Conservation (phyloP, 73 alveolate species). For the Diophrys appendiculata region DNA sequence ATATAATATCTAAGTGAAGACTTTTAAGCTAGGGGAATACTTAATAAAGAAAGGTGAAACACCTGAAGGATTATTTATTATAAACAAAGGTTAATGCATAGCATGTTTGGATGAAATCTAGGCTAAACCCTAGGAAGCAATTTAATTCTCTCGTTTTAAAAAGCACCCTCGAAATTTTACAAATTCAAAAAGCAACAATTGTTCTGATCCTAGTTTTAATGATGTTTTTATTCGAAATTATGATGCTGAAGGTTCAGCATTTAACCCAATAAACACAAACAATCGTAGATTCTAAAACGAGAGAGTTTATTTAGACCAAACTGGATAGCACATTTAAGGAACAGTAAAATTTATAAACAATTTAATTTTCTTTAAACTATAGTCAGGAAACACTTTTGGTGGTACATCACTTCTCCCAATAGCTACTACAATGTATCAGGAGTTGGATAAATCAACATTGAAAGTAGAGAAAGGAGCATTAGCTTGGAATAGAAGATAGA, state of each 20-base stretch:
- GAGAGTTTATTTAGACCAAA: conserved; percentile 25
- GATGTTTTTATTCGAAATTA: not conserved
- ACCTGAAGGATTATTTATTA: conserved; percentile 42
- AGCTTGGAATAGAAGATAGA: not conserved
- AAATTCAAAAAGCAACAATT: not conserved
- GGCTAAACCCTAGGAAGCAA: conserved; percentile 16
- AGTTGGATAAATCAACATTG: no score
- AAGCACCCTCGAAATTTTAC: not conserved
- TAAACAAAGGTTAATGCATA: conserved; percentile 25
- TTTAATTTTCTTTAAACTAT: conserved; percentile 26
- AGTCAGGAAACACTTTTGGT: conserved; percentile 36
- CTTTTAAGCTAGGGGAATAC: conserved; percentile 34
- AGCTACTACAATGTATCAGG: not conserved
- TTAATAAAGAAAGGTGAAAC: conserved; percentile 40
- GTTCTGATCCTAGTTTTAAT: not conserved
- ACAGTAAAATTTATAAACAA: conserved; percentile 25
- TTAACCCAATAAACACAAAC: conserved; percentile 9
- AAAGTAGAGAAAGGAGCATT: not conserved
- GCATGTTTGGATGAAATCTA: conserved; percentile 37
- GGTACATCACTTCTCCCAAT: conserved; percentile 31
- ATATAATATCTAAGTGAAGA: conserved; percentile 32
- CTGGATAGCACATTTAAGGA: conserved; percentile 25
- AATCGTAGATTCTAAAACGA: conserved; percentile 20
- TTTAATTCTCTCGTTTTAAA: conserved; percentile 2
- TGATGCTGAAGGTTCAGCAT: conserved; percentile 16